Percentiles rank a stretch among this genome's conserved stretches.
Conservation (phyloP, 176 grass and related monocot genomes). For the Echinochloa phyllopogon region DNA sequence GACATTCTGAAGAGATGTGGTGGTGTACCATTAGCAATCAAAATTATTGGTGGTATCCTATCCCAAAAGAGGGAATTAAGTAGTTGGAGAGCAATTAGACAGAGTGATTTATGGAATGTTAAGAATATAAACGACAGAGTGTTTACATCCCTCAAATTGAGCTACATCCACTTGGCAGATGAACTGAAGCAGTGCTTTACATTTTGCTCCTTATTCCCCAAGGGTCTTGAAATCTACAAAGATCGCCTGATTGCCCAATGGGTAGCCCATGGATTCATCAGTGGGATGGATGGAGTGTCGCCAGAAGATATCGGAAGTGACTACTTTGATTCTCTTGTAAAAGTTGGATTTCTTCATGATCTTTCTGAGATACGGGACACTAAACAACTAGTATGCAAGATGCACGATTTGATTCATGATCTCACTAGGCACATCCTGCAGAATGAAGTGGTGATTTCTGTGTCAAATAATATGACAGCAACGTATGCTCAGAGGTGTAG, state of each 20-base stretch:
- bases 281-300: too few relatives aligned
- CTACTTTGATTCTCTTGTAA: constrained; percentile 12
- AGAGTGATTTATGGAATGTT: constrained; percentile 2
- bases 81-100: neutral
- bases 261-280: constrained; percentile 4
- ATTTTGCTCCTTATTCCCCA: neutral
- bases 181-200: constrained; percentile 6
- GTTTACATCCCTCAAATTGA: neutral
- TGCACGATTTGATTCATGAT: constrained; percentile 3
- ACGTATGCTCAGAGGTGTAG: neutral
- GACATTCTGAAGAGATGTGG: constrained; percentile 29
- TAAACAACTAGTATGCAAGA: neutral
- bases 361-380: fast-evolving
- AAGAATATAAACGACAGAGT: neutral
- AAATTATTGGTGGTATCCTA: constrained; percentile 3
- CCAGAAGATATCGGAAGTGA: neutral
- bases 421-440: neutral
- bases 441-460: neutral
- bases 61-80: neutral
- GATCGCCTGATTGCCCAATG: neutral
- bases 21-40: constrained; percentile 31
- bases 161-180: constrained; percentile 1
- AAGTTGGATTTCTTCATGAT: neutral
- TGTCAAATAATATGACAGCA: too few relatives aligned
- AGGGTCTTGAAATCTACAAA: neutral